Evolutionary conservation across 139 green algal species (phyloP).

Genomic region (Picochlorum sp.): DNA sequence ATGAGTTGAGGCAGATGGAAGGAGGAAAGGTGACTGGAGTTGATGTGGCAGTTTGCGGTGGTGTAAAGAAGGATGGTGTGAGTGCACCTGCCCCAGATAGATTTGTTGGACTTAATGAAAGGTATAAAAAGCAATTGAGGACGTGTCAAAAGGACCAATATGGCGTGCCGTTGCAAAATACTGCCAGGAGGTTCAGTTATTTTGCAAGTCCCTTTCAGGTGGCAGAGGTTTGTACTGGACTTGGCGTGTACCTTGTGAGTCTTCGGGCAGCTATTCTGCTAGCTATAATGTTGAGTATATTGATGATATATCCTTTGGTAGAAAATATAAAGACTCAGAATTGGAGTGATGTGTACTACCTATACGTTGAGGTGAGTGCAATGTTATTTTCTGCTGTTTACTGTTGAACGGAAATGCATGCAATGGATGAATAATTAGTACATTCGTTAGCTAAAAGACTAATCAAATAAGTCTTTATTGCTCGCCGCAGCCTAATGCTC

Average conservation of each 20-base stretch:
- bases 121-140: constrained; percentile 12
- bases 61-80: background rate
- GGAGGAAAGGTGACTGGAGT: too few species aligned
- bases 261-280: constrained; percentile 11
- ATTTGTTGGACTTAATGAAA: constrained; percentile 8
- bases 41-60: background rate
- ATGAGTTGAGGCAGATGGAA: too few species aligned
- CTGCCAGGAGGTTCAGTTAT: constrained; percentile 12
- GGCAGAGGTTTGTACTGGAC: constrained; percentile 18
- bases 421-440: too few species aligned
- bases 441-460: too few species aligned
- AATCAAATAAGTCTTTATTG: background rate
- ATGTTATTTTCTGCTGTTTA: background rate
- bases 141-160: constrained; percentile 10
- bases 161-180: constrained; percentile 15
- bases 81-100: background rate
- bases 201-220: constrained; percentile 13
- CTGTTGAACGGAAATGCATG: too few species aligned
- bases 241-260: constrained; percentile 22
- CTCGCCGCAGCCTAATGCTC: background rate
- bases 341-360: constrained; percentile 19
- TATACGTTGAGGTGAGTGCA: constrained; percentile 3
- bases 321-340: constrained; percentile 17
- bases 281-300: constrained; percentile 24
- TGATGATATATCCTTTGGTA: constrained; percentile 28